Evolutionary conservation across 2,329 filamentous ascomycete genomes (phyloP), one percentile per base, ranked within the genome.

Genomic region (Ophiostoma ulmi): DNA sequence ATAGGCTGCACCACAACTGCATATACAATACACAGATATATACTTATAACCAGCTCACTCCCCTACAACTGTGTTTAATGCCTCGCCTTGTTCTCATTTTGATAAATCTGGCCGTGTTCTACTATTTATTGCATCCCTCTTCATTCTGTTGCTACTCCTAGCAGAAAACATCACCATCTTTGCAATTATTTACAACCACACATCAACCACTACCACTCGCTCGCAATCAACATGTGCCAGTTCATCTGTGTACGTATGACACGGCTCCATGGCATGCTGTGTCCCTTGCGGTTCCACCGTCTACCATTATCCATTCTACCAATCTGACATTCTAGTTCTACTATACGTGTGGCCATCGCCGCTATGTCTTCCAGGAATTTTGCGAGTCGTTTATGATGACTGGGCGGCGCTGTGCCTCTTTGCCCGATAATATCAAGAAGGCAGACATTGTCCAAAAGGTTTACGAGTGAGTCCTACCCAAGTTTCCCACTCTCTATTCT

Each of bases 291-390:
- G 48, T 22, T 22, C 41, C 41, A 44, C 41, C 17, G 41, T 14
- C 41, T 48, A 5, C 44, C 44, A n/a, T 48, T 39, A 1, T 39
- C 8, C 17, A 3, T 44, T 44, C 52, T 58, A 26, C 20, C 20
- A 6, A 13, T 5, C 52, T 58, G 14, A 58, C 52, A 58, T 3
- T 58, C 3, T 20, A 65, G 61, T 3, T 35, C 61, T 65, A 38
- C 61, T 65, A 38, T 35, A 22, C 61, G 1, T 65, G 61, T 35
- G 61, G 61, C 61, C 61, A 65, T 20, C 61, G 61, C 36, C 61
- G 61, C 61, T 65, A n/a, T 11, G 6, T 65, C 35, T 38, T 38
- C 20, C 35, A 65, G 31, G 35, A 65, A 20, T 65, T 65, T 35
- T 65, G 61, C 17, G 35, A 65, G 17, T 13, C 61, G 31, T 65